These are phyloP conservation scores for Aspergillus caelatus DNA, from an alignment of 2,329 filamentous ascomycete genomes.

Conservation along the genomic window DNA sequence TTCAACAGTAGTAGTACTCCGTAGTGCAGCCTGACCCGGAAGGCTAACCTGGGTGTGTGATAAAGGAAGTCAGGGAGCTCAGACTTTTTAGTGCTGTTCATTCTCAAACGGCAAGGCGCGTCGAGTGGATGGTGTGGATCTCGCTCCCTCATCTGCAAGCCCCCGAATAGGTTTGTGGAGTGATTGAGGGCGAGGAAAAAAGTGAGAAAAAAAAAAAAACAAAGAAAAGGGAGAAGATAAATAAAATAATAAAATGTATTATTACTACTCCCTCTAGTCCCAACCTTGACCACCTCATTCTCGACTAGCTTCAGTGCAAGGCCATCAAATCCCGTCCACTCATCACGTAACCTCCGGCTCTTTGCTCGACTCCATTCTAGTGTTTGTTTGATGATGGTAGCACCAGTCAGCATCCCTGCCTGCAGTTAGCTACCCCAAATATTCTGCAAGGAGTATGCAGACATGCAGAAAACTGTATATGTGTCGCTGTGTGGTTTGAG, in stretches of 20 bases:
- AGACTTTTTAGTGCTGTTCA: neutral
- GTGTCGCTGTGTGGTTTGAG: neutral
- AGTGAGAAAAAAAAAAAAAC: neutral
- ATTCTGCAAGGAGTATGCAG: constrained; percentile 3
- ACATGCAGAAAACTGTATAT: constrained; percentile 2
- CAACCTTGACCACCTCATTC: constrained; percentile 1
- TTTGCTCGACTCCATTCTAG: constrained; percentile 1
- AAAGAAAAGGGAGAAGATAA: neutral
- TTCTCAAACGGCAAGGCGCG: constrained; percentile 1
- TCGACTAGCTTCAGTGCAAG: neutral
- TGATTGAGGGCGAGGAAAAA: too few species aligned
- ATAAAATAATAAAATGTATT: neutral
- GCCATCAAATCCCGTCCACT: constrained; percentile 3
- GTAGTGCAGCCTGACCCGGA: constrained; percentile 4
- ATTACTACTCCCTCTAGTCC: neutral
- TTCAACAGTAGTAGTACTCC: neutral
- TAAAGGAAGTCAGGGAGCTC: neutral
- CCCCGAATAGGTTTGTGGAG: too few species aligned
- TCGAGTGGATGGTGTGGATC: neutral
- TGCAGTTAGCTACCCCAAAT: constrained; percentile 3
- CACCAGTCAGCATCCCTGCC: neutral
- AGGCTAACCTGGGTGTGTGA: neutral
- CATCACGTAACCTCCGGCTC: constrained; percentile 1
- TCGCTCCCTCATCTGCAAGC: neutral
- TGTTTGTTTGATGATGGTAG: constrained; percentile 2